phyloP scores from a whole-genome alignment of 148 eudicot species.

The Pharnaceum exiguum region DNA sequence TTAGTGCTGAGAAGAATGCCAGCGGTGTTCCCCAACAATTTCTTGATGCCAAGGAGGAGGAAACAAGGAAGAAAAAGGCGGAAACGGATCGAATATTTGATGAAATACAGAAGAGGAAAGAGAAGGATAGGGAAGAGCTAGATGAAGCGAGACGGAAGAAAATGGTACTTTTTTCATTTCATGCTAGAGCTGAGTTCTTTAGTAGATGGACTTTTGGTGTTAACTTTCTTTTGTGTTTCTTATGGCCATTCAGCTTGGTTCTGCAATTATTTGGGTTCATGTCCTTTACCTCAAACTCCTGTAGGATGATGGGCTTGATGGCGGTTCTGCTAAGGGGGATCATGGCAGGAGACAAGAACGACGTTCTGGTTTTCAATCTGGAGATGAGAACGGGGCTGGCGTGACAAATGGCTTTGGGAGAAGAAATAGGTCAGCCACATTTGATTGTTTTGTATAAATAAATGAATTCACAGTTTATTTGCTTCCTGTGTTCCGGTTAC shows the following conservation, averaged over 20 bases:
- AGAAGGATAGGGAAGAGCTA: constrained; percentile 53
- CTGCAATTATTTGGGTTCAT: constrained; percentile 99
- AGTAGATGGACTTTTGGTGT: constrained; percentile 32
- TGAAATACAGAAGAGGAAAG: constrained; percentile 80
- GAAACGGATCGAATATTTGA: constrained; percentile 67
- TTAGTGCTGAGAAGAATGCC: constrained; percentile 90
- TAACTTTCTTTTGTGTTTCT: constrained; percentile 63
- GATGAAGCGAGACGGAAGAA: constrained; percentile 56
- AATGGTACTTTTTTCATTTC: constrained; percentile 58
- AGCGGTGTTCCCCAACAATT: constrained; percentile 98
- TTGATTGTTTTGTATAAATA: background rate
- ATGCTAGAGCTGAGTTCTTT: constrained; percentile 37
- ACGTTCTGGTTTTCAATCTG: constrained; percentile 33
- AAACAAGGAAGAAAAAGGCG: constrained; percentile 78
- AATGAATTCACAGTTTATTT: background rate
- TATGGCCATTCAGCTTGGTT: constrained; percentile 90
- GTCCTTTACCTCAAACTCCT: constrained; percentile 99
- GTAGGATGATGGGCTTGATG: constrained; percentile 71
- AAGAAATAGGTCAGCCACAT: constrained; percentile 57
- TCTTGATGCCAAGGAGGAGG: constrained; percentile 97
- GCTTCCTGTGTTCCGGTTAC: background rate
- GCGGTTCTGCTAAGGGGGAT: constrained; percentile 42
- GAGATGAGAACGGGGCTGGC: constrained; percentile 44
- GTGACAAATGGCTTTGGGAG: constrained; percentile 65
- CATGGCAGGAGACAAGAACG: constrained; percentile 30